Conservation (phyloP, 495 filamentous ascomycete species). For the Ramalina peruviana region DNA sequence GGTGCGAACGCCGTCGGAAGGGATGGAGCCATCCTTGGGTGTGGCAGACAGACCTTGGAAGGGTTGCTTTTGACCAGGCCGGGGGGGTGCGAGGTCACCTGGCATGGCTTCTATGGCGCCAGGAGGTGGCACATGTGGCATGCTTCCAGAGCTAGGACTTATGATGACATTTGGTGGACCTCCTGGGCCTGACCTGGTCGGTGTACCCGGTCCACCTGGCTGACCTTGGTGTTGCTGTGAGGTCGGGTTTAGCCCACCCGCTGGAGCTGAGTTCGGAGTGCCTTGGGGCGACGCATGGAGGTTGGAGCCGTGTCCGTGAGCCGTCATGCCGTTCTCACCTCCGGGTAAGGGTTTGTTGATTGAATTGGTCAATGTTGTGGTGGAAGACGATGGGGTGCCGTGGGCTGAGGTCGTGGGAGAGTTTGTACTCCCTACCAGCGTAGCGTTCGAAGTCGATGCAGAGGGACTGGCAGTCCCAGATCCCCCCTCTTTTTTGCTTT, state of each 20-base stretch:
- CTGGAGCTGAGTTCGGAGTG: slow-evolving; percentile 23
- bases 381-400: slow-evolving; percentile 69
- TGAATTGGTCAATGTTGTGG: slow-evolving; percentile 70
- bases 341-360: slow-evolving; percentile 68
- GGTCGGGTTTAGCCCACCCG: slow-evolving; percentile 20
- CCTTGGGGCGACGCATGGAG: slow-evolving; percentile 24
- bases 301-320: slow-evolving; percentile 27
- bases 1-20: slow-evolving; percentile 71
- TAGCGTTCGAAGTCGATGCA: slow-evolving; percentile 36
- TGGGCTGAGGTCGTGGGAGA: slow-evolving; percentile 49
- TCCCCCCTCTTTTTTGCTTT: slow-evolving; percentile 76
- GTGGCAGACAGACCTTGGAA: slow-evolving; percentile 87
- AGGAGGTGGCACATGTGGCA: slow-evolving; percentile 87
- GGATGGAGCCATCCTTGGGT: slow-evolving; percentile 70
- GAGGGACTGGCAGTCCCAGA: slow-evolving; percentile 62
- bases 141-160: slow-evolving; percentile 55
- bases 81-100: slow-evolving; percentile 87
- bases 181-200: slow-evolving; percentile 49
- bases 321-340: slow-evolving; percentile 45
- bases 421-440: slow-evolving; percentile 44
- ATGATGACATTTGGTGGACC: slow-evolving; percentile 85
- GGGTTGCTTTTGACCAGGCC: slow-evolving; percentile 73
- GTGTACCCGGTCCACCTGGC: slow-evolving; percentile 51
- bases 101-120: slow-evolving; percentile 97
- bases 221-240: slow-evolving; percentile 21